A percentile compares a stretch with the other conserved stretches of the same genome.
Conservation (phyloP, 2,329 filamentous ascomycete species). For the Lachnellula hyalina region DNA sequence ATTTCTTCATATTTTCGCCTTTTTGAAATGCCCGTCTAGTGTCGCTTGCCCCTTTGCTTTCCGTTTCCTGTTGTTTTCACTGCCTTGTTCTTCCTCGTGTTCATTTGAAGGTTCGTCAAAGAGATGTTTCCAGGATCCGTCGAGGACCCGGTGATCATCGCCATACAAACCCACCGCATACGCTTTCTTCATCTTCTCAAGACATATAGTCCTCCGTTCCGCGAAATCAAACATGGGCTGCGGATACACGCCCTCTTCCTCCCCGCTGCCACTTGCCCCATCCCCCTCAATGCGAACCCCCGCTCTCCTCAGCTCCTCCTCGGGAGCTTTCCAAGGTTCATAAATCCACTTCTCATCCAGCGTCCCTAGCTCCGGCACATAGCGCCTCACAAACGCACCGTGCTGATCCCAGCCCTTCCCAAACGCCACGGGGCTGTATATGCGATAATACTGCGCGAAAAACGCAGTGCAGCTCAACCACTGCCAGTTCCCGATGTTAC, state of each 20-base stretch:
- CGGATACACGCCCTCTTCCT: slow-evolving; percentile 53
- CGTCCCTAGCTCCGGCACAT: slow-evolving; percentile 59
- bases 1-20: slow-evolving; percentile 9
- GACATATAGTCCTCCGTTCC: slow-evolving; percentile 55
- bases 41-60: slow-evolving; percentile 22
- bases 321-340: slow-evolving; percentile 71
- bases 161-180: slow-evolving; percentile 62
- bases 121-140: slow-evolving; percentile 51
- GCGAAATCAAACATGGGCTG: slow-evolving; percentile 75
- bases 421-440: slow-evolving; percentile 66
- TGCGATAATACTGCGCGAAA: slow-evolving; percentile 65
- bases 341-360: slow-evolving; percentile 68
- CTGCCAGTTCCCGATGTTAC: slow-evolving; percentile 73
- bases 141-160: slow-evolving; percentile 52
- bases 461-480: slow-evolving; percentile 74
- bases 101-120: slow-evolving; percentile 36
- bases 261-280: slow-evolving; percentile 36
- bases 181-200: slow-evolving; percentile 65
- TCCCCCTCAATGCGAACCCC: slow-evolving; percentile 57
- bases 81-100: slow-evolving; percentile 11
- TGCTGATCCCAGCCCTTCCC: slow-evolving; percentile 71
- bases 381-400: slow-evolving; percentile 58
- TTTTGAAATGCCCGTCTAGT: slow-evolving; percentile 21
- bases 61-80: slow-evolving; percentile 4
- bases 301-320: slow-evolving; percentile 63